Evolutionary conservation across 345 rosid species (phyloP), one percentile per base, ranked within the genome.

Genomic region (Erysimum cheiranthoides): DNA sequence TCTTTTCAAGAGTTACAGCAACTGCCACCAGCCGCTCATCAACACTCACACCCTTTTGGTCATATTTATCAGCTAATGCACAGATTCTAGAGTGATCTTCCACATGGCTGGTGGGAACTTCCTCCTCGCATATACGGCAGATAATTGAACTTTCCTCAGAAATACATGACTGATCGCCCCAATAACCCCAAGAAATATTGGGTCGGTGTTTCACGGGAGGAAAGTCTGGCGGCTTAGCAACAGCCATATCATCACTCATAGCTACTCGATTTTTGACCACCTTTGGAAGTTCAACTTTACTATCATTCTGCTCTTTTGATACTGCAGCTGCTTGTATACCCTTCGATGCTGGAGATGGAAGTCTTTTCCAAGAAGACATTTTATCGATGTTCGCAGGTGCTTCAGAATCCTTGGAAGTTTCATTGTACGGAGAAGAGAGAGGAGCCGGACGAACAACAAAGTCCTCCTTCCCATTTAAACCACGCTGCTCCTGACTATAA

Each of bases 101-200:
- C 63, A 94, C 90, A 51, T 84, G 76, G 68, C 74, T 84, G 52
- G 92, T 90, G 31, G 85, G 86, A 75, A 94, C 91, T 74, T 92
- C 93, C 81, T 87, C 95, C 84, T 90, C 97, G 59, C 97, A 94
- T 77, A 94, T 94, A 69, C 98, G 95, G 70, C 97, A 94, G 56
- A 94, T 86, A 59, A 94, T 92, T 62, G 92, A 87, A 73, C 70
- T 82, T 35, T 86, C 97, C 45, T 89, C 93, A 66, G 81, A 64
- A 74, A 76, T 61, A 82, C 73, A 84, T 45, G 82, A 85, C 53
- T 88, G 91, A 68, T 88, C 87, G n/a, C 89, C 92, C 96, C 98
- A 91, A 66, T 86, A 66, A 83, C 97, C 96, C 98, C 97, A 93
- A 79, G 95, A 88, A 74, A 61, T 59, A 71, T 88, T 86, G 75